Percentiles rank a stretch among this genome's conserved stretches.
Evolutionary conservation across 306 rosid species (phyloP).

Genomic region (Fragaria iinumae): DNA sequence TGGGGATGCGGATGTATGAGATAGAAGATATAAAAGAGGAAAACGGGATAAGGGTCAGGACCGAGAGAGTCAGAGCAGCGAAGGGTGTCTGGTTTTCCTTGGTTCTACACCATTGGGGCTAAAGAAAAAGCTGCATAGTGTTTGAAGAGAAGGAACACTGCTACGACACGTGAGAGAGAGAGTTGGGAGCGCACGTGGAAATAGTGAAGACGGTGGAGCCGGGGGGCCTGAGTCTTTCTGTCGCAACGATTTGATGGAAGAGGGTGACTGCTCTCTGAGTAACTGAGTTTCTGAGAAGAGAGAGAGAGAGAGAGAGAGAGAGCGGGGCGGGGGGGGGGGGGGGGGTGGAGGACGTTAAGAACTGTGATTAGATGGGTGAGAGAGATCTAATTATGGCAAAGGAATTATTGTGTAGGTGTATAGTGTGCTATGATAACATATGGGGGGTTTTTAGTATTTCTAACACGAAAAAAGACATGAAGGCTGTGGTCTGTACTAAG

Average conservation of each 20-base stretch:
- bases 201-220: constrained; percentile 18
- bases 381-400: not conserved
- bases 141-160: not conserved
- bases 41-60: not conserved
- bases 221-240: not conserved
- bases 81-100: constrained; percentile 20
- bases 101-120: constrained; percentile 31
- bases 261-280: constrained; percentile 2
- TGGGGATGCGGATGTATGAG: not conserved
- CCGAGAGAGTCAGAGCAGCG: constrained; percentile 14
- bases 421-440: not conserved
- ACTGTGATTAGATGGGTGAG: constrained; percentile 15
- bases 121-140: constrained; percentile 36
- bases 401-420: not conserved
- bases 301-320: not conserved
- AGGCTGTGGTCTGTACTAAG: not conserved
- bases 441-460: not conserved
- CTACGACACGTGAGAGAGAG: constrained; percentile 32
- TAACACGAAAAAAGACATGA: not conserved
- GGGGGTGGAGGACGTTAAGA: no score
- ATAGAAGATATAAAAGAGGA: constrained; percentile 11
- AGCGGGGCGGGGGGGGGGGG: no score
- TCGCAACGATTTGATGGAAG: constrained; percentile 21
- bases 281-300: not conserved
- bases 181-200: constrained; percentile 34